Percentiles rank a stretch among this genome's conserved stretches.
These are phyloP conservation scores for Stentor coeruleus DNA, from an alignment of 73 alveolate species.

Conservation along the genomic window DNA sequence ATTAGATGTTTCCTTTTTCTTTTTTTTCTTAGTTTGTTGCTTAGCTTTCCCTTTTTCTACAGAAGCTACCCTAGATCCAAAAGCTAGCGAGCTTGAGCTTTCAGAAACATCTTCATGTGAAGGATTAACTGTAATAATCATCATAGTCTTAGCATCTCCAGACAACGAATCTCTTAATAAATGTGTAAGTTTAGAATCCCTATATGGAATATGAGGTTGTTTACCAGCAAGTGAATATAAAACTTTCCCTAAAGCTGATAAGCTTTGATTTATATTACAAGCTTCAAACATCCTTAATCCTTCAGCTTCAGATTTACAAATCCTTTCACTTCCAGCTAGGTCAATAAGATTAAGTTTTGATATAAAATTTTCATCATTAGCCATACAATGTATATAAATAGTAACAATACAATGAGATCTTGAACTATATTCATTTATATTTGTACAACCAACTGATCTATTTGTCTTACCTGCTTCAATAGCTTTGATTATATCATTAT, in stretches of 20 bases:
- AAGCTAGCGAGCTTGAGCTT: slow-evolving; percentile 87
- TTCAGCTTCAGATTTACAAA: slow-evolving; percentile 89
- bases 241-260: slow-evolving; percentile 96
- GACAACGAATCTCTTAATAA: slow-evolving; percentile 95
- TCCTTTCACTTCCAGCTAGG: slow-evolving; percentile 98
- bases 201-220: slow-evolving; percentile 92
- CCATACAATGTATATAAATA: slow-evolving; percentile 88
- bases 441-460: slow-evolving; percentile 94
- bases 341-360: slow-evolving; percentile 83
- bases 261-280: slow-evolving; percentile 91
- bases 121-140: slow-evolving; percentile 98
- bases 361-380: slow-evolving; percentile 46
- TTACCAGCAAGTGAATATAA: slow-evolving; percentile 70
- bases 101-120: slow-evolving; percentile 86
- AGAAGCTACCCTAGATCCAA: slow-evolving; percentile 46
- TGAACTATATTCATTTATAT: slow-evolving; percentile 94
- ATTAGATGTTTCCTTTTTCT: too few species aligned
- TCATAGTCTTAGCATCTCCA: slow-evolving; percentile 94
- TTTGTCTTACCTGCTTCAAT: slow-evolving; percentile 97
- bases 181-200: slow-evolving; percentile 98
- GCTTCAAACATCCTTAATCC: slow-evolving; percentile 97
- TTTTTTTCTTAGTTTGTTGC: not conserved
- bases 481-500: slow-evolving; percentile 88
- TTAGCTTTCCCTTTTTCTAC: slow-evolving; percentile 22
- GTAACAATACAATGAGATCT: slow-evolving; percentile 96